Evolutionary conservation across 2,329 filamentous ascomycete genomes (phyloP).

Genomic region (Lithohypha guttulata): DNA sequence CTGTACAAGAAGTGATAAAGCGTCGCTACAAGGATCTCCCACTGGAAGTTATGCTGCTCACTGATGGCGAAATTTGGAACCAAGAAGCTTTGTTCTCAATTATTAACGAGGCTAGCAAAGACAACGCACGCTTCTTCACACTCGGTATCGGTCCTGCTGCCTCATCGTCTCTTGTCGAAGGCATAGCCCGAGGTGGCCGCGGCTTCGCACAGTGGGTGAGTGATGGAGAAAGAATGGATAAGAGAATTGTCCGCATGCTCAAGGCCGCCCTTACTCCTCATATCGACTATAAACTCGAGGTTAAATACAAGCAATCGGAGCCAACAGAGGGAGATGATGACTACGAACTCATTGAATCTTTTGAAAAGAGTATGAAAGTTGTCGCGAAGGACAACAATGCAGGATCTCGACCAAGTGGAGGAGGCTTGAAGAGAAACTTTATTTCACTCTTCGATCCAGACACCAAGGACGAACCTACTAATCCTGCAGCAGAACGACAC

Average conservation of each 20-base stretch:
- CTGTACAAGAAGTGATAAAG: constrained; percentile 29
- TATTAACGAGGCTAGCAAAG: constrained; percentile 34
- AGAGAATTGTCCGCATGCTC: constrained; percentile 62
- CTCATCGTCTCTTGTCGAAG: constrained; percentile 48
- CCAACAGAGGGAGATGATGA: constrained; percentile 35
- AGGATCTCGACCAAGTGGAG: constrained; percentile 5
- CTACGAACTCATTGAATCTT: constrained; percentile 50
- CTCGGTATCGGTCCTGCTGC: constrained; percentile 46
- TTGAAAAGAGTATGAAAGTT: constrained; percentile 29
- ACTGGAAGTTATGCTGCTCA: constrained; percentile 46
- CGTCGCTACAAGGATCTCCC: constrained; percentile 37
- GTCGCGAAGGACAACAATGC: constrained; percentile 6
- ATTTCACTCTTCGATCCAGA: constrained; percentile 52
- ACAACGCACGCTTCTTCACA: constrained; percentile 44
- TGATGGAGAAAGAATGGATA: constrained; percentile 54
- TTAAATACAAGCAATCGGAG: constrained; percentile 43
- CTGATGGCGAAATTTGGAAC: constrained; percentile 45
- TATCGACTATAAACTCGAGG: constrained; percentile 50
- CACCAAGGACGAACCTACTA: constrained; percentile 34
- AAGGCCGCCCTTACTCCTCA: constrained; percentile 59
- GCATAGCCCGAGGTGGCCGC: constrained; percentile 47
- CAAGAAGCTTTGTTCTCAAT: constrained; percentile 39
- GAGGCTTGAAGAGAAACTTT: constrained; percentile 13
- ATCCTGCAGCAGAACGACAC: constrained; percentile 27
- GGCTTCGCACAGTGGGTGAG: constrained; percentile 54